Evolutionary conservation across 2,329 filamentous ascomycete genomes (phyloP), one percentile per base, ranked within the genome.

Genomic region (Fusarium irregulare): DNA sequence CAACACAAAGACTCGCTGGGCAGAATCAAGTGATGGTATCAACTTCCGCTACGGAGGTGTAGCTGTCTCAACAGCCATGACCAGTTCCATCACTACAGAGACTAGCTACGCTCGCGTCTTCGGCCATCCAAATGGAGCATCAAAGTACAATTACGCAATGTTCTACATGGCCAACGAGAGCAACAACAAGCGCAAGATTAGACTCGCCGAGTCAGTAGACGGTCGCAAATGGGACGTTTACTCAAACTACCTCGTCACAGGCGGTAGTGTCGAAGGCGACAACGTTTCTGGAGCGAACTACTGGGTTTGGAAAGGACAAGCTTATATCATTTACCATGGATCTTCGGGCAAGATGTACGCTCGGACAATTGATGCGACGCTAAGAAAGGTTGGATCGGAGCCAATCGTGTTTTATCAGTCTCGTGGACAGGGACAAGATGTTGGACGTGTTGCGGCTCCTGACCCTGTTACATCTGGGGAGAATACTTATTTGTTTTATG

Each of bases 161-260:
- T 76, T 76, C 34, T 76, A 75, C 59, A 76, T 76, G 74, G 73
- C 45, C 45, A 76, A 76, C 25, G 74, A 75, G 34, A 20, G 46
- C 0, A 66, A 76, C 40, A 66, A 75, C 41, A 49, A 55, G 3
- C 73, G 74, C 34, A 72, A 73, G 12, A 76, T 76, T 4, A 60
- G 74, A 4, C 64, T 75, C 4, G 74, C 74, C 3, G 74, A 76
- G 56, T 76, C 74, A 4, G 16, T 23, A 0, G 73, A 76, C 13
- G 74, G 74, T 8, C 60, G 58, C 6, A 49, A 49, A 6, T 76
- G 74, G 74, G 51, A 30, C 13, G 66, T 70, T 3, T 62, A 56
- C 3, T 55, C 66, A 4, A 44, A 70, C 1, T 70, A 70, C 5
- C 53, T 70, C 3, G 50, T 70, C 2, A 40, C 41, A 3, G 49